Conservation (phyloP, 2,329 filamentous ascomycete genomes). For the Colletotrichum liriopes region DNA sequence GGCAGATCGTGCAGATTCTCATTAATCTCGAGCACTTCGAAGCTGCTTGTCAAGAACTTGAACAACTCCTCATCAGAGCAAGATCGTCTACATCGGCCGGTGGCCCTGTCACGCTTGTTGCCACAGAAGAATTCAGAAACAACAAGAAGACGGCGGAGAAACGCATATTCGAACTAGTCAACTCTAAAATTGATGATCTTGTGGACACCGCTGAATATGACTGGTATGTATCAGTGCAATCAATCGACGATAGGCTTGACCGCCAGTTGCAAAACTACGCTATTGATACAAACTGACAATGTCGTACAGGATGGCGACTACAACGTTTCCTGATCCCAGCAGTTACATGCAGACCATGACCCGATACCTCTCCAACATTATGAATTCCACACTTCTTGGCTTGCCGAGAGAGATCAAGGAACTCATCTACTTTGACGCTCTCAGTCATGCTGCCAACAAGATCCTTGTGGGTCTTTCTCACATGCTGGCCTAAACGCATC, state of each 20-base stretch:
- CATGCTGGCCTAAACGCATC: neutral
- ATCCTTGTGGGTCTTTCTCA: constrained; percentile 74
- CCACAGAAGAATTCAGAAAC: constrained; percentile 87
- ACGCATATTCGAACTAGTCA: constrained; percentile 97
- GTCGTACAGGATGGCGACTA: constrained; percentile 66
- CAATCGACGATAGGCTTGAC: neutral
- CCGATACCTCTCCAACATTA: constrained; percentile 93
- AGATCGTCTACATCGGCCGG: constrained; percentile 86
- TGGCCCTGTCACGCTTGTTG: constrained; percentile 83
- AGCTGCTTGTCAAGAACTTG: constrained; percentile 89
- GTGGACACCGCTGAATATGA: constrained; percentile 98
- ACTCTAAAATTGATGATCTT: constrained; percentile 98
- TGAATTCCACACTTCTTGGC: constrained; percentile 93
- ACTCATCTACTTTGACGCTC: constrained; percentile 96
- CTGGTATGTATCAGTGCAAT: constrained; percentile 69
- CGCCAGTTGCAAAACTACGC: no score
- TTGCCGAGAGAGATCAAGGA: constrained; percentile 97
- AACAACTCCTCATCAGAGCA: constrained; percentile 87
- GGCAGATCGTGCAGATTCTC: constrained; percentile 97
- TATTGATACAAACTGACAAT: constrained; percentile 14
- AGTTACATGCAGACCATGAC: constrained; percentile 98
- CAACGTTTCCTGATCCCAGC: constrained; percentile 80
- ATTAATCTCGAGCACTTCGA: constrained; percentile 99
- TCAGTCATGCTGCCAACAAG: constrained; percentile 90
- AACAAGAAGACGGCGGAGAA: constrained; percentile 98